Conservation (phyloP, 768 basidiomycete genomes). For the Leccinum arenicola region DNA sequence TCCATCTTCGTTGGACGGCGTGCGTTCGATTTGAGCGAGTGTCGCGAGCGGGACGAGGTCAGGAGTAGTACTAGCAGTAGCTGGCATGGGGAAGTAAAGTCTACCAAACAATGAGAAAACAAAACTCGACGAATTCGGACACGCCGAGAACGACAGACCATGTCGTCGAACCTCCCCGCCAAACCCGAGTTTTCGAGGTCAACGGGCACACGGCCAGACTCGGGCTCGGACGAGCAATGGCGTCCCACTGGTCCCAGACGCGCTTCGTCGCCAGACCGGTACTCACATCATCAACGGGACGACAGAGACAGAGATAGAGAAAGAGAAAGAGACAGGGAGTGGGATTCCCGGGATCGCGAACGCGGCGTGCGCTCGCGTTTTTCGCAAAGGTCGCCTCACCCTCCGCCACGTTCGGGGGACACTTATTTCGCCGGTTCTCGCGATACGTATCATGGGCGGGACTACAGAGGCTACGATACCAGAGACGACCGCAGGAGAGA, state of each 20-base stretch:
- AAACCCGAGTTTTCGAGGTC: slow-evolving; percentile 31
- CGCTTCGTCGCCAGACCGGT: slow-evolving; percentile 23
- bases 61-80: slow-evolving; percentile 24
- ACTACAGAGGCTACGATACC: slow-evolving; percentile 18
- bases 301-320: slow-evolving; percentile 25
- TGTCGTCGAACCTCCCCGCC: slow-evolving; percentile 31
- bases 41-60: slow-evolving; percentile 82
- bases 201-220: slow-evolving; percentile 17
- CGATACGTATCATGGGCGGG: slow-evolving; percentile 18
- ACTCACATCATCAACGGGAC: slow-evolving; percentile 20
- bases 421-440: slow-evolving; percentile 18
- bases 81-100: slow-evolving; percentile 36
- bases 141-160: neutral
- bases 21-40: slow-evolving; percentile 68
- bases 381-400: slow-evolving; percentile 14
- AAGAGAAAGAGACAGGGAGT: slow-evolving; percentile 14
- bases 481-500: slow-evolving; percentile 27
- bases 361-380: slow-evolving; percentile 14
- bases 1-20: slow-evolving; percentile 81
- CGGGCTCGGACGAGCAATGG: slow-evolving; percentile 23
- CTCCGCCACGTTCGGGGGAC: slow-evolving; percentile 13
- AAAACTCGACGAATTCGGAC: neutral
- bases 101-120: slow-evolving; percentile 18
- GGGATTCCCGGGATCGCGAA: slow-evolving; percentile 17
- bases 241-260: slow-evolving; percentile 16